Conservation (phyloP, 495 filamentous ascomycete species). For the Aspergillus nidulans region DNA sequence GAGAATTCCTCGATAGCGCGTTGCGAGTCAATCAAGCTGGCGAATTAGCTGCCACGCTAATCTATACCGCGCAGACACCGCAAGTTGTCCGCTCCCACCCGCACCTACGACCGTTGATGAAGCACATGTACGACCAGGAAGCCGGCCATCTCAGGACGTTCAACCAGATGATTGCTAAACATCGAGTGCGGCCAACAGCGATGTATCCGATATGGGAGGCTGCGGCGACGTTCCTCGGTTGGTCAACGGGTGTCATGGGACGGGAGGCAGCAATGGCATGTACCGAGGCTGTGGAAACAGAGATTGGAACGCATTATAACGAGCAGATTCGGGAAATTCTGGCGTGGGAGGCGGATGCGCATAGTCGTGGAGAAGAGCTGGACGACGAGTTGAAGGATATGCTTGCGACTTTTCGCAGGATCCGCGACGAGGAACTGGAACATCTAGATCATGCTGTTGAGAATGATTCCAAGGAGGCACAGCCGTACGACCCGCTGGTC, state of each 20-base stretch:
- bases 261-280: conserved; percentile 97
- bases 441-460: conserved; percentile 93
- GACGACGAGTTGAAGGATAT: conserved; percentile 74
- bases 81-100: conserved; percentile 73
- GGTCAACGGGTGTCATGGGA: conserved; percentile 85
- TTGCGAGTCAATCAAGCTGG: conserved; percentile 89
- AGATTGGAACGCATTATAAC: conserved; percentile 96
- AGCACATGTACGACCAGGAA: conserved; percentile 98
- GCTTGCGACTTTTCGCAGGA: conserved; percentile 68
- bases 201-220: conserved; percentile 91
- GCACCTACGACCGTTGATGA: conserved; percentile 83
- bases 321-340: conserved; percentile 77
- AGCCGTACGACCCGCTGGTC: conserved; percentile 85
- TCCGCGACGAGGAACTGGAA: conserved; percentile 94
- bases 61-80: conserved; percentile 77
- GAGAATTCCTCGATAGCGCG: conserved; percentile 72
- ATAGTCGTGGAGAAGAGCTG: conserved; percentile 64
- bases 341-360: conserved; percentile 67
- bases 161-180: conserved; percentile 75
- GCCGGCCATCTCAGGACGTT: conserved; percentile 80
- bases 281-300: conserved; percentile 96
- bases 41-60: conserved; percentile 80
- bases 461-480: conserved; percentile 83
- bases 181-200: conserved; percentile 88
- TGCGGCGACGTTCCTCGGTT: conserved; percentile 78